phyloP scores from a whole-genome alignment of 352 stramenopile species.

The Globisporangium lucens region DNA sequence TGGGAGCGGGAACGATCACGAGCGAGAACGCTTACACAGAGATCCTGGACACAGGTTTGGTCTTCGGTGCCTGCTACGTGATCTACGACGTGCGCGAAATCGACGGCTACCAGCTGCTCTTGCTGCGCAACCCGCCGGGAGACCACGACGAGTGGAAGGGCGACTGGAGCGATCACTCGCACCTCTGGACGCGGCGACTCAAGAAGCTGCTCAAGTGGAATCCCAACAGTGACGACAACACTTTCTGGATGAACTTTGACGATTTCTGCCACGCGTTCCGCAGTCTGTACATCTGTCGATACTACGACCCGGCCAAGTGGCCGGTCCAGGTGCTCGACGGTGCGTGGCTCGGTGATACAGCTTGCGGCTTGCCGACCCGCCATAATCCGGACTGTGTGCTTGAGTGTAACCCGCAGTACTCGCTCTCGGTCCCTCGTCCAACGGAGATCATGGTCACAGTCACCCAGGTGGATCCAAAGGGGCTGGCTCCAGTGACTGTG shows the following conservation, averaged over 20 bases:
- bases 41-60: slow-evolving; percentile 86
- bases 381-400: slow-evolving; percentile 82
- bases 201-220: slow-evolving; percentile 71
- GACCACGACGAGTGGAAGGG: slow-evolving; percentile 92
- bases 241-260: slow-evolving; percentile 95
- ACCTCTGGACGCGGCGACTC: slow-evolving; percentile 88
- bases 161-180: slow-evolving; percentile 91
- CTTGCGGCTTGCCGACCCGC: slow-evolving; percentile 76
- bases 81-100: slow-evolving; percentile 89
- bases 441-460: slow-evolving; percentile 87
- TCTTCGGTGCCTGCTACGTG: slow-evolving; percentile 91
- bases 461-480: slow-evolving; percentile 70
- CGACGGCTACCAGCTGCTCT: slow-evolving; percentile 81
- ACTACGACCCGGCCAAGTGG: slow-evolving; percentile 91
- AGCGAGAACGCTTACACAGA: slow-evolving; percentile 85
- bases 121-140: slow-evolving; percentile 91
- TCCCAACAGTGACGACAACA: slow-evolving; percentile 82
- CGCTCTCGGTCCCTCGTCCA: slow-evolving; percentile 63
- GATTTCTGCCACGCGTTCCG: slow-evolving; percentile 92
- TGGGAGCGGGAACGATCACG: slow-evolving; percentile 86
- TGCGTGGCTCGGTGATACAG: slow-evolving; percentile 65
- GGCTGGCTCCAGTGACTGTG: slow-evolving; percentile 60
- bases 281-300: slow-evolving; percentile 89
- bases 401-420: slow-evolving; percentile 89
- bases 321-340: slow-evolving; percentile 38